phyloP scores from a whole-genome alignment of 139 green algal species.

The Tetradesmus lagerheimii region DNA sequence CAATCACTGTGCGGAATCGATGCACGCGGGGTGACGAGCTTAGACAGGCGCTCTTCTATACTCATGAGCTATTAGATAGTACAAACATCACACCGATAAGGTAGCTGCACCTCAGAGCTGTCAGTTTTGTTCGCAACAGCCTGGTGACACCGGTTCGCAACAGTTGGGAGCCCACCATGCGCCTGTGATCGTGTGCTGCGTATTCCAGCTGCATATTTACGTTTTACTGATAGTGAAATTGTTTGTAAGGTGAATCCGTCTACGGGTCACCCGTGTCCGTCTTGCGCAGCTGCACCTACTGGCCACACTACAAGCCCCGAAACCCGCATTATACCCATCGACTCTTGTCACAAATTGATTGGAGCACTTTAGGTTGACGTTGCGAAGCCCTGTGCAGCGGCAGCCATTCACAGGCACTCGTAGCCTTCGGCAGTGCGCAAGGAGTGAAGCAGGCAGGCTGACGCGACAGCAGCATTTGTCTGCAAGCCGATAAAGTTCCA shows the following conservation, averaged over 20 bases:
- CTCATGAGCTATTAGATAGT: neutral
- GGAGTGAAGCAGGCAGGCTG: conserved; percentile 7
- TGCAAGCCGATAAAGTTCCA: neutral
- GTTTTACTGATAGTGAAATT: neutral
- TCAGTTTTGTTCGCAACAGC: conserved; percentile 3
- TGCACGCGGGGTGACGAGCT: neutral
- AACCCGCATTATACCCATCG: neutral
- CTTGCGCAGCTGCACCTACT: neutral
- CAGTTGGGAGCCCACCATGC: neutral
- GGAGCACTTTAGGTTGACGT: neutral
- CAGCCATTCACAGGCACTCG: neutral
- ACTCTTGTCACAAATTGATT: neutral
- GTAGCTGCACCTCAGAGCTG: neutral
- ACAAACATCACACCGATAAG: neutral
- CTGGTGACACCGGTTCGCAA: neutral
- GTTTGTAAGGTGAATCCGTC: neutral
- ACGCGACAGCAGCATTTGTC: neutral
- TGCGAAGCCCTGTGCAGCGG: neutral
- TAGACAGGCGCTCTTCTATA: neutral
- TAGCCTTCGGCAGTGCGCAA: neutral
- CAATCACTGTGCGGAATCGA: neutral
- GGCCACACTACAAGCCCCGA: neutral
- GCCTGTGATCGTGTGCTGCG: neutral
- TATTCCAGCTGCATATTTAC: neutral
- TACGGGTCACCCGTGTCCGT: neutral